These are phyloP conservation scores for Pseudomassariella vexata DNA, from an alignment of 2,329 filamentous ascomycete genomes.

Conservation along the genomic window DNA sequence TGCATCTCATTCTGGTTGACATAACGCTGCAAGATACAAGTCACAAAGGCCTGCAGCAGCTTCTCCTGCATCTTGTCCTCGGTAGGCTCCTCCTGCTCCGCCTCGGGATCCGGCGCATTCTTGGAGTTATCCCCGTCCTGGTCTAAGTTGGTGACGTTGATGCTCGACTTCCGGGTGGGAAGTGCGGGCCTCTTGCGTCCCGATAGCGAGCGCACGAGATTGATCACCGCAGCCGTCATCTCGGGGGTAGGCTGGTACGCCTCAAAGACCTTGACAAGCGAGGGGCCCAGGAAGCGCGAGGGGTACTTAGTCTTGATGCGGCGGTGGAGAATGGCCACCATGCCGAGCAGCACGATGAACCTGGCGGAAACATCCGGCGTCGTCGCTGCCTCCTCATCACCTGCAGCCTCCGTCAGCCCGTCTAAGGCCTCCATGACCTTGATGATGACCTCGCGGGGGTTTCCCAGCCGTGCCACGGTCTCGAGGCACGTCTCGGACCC, in stretches of 20 bases:
- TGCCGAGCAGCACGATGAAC: constrained; percentile 64
- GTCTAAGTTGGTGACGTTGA: constrained; percentile 48
- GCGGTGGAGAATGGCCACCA: constrained; percentile 67
- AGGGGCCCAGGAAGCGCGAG: constrained; percentile 71
- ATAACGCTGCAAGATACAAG: constrained; percentile 70
- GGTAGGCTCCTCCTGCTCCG: constrained; percentile 43
- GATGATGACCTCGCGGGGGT: constrained; percentile 75
- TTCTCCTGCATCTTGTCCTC: constrained; percentile 58
- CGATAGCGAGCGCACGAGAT: constrained; percentile 64
- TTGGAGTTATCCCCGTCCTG: constrained; percentile 47
- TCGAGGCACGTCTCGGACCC: constrained; percentile 66
- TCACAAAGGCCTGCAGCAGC: constrained; percentile 71
- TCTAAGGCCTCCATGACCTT: constrained; percentile 72
- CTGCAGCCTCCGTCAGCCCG: constrained; percentile 41
- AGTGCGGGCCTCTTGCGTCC: constrained; percentile 60
- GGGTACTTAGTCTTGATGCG: constrained; percentile 73
- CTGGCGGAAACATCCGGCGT: constrained; percentile 31
- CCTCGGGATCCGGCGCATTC: constrained; percentile 59
- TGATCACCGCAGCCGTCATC: constrained; percentile 64
- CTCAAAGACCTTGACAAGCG: constrained; percentile 65
- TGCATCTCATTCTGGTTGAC: constrained; percentile 54
- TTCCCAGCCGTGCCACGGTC: constrained; percentile 70
- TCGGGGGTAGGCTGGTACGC: constrained; percentile 61
- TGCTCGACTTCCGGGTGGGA: constrained; percentile 53
- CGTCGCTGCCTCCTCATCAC: constrained; percentile 31